These are phyloP conservation scores for Pseudogymnoascus sp. DNA, from an alignment of 2,329 filamentous ascomycete species.

Conservation along the genomic window DNA sequence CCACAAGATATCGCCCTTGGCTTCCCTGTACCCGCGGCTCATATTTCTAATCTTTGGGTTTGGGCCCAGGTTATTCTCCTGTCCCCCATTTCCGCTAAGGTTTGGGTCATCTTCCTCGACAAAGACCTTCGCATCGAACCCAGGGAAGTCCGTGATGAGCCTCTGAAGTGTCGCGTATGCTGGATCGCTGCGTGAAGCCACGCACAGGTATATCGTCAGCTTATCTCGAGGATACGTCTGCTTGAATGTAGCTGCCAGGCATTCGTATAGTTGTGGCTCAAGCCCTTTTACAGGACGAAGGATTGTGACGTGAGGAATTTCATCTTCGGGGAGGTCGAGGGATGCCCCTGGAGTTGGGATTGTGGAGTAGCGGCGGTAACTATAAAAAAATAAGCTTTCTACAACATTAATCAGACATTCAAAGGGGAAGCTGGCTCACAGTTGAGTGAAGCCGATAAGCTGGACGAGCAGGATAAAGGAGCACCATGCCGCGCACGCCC, in stretches of 20 bases:
- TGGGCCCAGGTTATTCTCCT: slow-evolving; percentile 61
- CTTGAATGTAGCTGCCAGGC: slow-evolving; percentile 75
- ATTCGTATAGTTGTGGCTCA: slow-evolving; percentile 85
- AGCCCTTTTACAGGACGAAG: slow-evolving; percentile 91
- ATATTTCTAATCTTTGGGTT: slow-evolving; percentile 99
- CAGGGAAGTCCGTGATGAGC: slow-evolving; percentile 65
- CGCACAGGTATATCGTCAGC: slow-evolving; percentile 73
- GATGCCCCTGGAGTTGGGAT: slow-evolving; percentile 44
- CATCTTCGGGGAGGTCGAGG: slow-evolving; percentile 39
- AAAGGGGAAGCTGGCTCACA: slow-evolving; percentile 36
- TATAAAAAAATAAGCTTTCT: slow-evolving; percentile 21
- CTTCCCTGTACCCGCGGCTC: slow-evolving; percentile 84
- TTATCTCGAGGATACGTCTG: slow-evolving; percentile 73
- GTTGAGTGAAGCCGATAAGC: slow-evolving; percentile 45
- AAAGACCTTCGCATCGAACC: slow-evolving; percentile 62
- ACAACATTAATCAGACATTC: not conserved
- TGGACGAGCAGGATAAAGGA: slow-evolving; percentile 46
- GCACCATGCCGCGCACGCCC: slow-evolving; percentile 46
- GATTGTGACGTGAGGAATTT: slow-evolving; percentile 75
- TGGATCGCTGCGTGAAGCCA: slow-evolving; percentile 66
- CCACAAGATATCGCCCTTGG: slow-evolving; percentile 83
- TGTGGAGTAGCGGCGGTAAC: slow-evolving; percentile 47
- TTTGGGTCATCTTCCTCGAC: slow-evolving; percentile 76
- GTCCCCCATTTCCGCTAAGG: slow-evolving; percentile 47
- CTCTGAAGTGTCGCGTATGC: slow-evolving; percentile 66